Evolutionary conservation across 2,329 filamentous ascomycete genomes (phyloP).

Genomic region (Verticillium klebahnii): DNA sequence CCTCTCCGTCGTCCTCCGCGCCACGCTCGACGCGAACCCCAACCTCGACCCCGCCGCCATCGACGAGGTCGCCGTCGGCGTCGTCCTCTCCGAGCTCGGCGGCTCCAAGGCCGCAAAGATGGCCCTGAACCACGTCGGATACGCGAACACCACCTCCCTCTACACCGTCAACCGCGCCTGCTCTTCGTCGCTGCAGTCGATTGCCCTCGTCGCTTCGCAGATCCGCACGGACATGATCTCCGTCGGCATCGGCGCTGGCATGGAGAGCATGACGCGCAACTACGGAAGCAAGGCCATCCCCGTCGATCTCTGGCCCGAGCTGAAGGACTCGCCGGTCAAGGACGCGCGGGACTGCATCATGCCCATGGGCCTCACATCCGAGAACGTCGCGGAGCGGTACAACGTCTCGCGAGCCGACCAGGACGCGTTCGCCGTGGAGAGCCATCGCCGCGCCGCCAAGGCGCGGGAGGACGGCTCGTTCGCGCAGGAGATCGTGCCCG

Average conservation of each 20-base stretch:
- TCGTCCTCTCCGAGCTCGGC: slow-evolving; percentile 85
- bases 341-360: slow-evolving; percentile 85
- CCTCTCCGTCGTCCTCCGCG: slow-evolving; percentile 61
- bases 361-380: slow-evolving; percentile 87
- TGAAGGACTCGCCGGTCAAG: slow-evolving; percentile 58
- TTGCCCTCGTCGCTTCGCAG: slow-evolving; percentile 68
- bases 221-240: slow-evolving; percentile 72
- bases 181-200: slow-evolving; percentile 70
- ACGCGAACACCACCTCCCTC: slow-evolving; percentile 66
- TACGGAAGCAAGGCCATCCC: slow-evolving; percentile 85
- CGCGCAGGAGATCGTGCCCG: slow-evolving; percentile 73
- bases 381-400: slow-evolving; percentile 82
- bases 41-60: slow-evolving; percentile 65
- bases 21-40: slow-evolving; percentile 68
- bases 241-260: slow-evolving; percentile 77
- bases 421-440: slow-evolving; percentile 74
- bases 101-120: slow-evolving; percentile 88
- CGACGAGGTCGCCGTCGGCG: slow-evolving; percentile 80
- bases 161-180: slow-evolving; percentile 90
- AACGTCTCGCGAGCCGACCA: slow-evolving; percentile 70
- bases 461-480: slow-evolving; percentile 70
- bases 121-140: slow-evolving; percentile 82
- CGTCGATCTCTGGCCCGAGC: slow-evolving; percentile 69
- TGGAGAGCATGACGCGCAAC: slow-evolving; percentile 95
- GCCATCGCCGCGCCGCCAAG: slow-evolving; percentile 66